A percentile compares a stretch with the other conserved stretches of the same genome.
These are phyloP conservation scores for Fusarium devonianum DNA, from an alignment of 2,329 filamentous ascomycete genomes.

Conservation along the genomic window DNA sequence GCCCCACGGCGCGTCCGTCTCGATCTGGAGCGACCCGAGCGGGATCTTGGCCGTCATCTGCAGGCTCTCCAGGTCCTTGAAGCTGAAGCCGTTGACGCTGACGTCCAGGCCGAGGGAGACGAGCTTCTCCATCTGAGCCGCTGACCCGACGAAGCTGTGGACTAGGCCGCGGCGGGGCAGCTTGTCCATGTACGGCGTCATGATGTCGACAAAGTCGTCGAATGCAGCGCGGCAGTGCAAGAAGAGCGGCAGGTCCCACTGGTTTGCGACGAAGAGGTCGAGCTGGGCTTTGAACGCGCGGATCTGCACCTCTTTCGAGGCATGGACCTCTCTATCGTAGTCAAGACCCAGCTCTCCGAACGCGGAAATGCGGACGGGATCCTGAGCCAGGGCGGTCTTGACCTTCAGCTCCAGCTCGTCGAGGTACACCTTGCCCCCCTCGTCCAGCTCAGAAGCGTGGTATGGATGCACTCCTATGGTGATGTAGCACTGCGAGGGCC, in stretches of 20 bases:
- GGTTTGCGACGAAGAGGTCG: conserved; percentile 37
- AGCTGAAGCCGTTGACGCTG: conserved; percentile 58
- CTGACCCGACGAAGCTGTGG: conserved; percentile 39
- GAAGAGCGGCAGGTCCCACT: conserved; percentile 39
- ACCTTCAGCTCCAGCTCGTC: conserved; percentile 35
- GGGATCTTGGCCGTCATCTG: conserved; percentile 38
- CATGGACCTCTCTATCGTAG: conserved; percentile 55
- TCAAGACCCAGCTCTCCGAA: conserved; percentile 60
- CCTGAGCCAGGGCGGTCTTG: conserved; percentile 35
- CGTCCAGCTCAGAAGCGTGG: conserved; percentile 54
- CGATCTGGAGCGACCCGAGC: conserved; percentile 34
- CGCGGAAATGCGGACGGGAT: conserved; percentile 48
- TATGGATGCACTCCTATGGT: conserved; percentile 61
- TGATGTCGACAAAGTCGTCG: conserved; percentile 44
- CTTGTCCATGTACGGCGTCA: conserved; percentile 48
- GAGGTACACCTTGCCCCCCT: conserved; percentile 37
- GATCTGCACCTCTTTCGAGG: conserved; percentile 46
- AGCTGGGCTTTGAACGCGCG: conserved; percentile 37
- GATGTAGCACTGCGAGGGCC: conserved; percentile 48
- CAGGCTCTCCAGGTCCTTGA: conserved; percentile 36
- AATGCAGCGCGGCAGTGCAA: conserved; percentile 40
- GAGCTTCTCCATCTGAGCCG: conserved; percentile 38
- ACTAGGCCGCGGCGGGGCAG: conserved; percentile 36
- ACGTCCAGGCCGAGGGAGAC: conserved; percentile 34
- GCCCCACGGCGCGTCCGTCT: conserved; percentile 42